Conservation (phyloP, 768 basidiomycete species). For the Pleurotus eryngii region DNA sequence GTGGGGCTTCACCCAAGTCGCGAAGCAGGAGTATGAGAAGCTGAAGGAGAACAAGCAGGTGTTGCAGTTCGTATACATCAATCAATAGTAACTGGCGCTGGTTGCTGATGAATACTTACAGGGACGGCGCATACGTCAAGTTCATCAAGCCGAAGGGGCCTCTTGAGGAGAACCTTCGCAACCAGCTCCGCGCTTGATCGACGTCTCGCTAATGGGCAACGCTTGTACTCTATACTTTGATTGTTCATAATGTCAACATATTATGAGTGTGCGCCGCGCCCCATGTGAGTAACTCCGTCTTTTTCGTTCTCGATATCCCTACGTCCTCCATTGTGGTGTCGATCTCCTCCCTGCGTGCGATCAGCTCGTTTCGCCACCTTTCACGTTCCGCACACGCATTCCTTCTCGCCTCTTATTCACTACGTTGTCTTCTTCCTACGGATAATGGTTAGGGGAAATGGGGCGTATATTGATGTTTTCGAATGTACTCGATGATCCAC, state of each 20-base stretch:
- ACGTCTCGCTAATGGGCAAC: slow-evolving; percentile 10
- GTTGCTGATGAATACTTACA: slow-evolving; percentile 22
- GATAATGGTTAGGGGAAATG: slow-evolving; percentile 77
- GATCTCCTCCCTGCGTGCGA: slow-evolving; percentile 20
- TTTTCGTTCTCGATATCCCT: not conserved
- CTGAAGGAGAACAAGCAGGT: slow-evolving; percentile 90
- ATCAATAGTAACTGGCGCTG: not conserved
- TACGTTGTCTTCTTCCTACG: slow-evolving; percentile 55
- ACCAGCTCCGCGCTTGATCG: slow-evolving; percentile 70
- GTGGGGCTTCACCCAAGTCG: slow-evolving; percentile 98
- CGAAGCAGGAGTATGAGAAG: slow-evolving; percentile 82
- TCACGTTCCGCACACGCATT: not conserved
- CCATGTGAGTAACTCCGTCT: no score
- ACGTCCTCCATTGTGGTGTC: not conserved
- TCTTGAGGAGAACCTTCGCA: slow-evolving; percentile 81
- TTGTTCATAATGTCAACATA: no score
- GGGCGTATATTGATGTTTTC: slow-evolving; percentile 57
- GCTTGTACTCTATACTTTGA: no score
- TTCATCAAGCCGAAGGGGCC: slow-evolving; percentile 88
- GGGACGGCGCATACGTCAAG: slow-evolving; percentile 94
- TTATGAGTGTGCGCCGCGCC: no score
- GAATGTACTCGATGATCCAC: no score
- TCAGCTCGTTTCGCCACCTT: slow-evolving; percentile 19
- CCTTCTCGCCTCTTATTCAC: slow-evolving; percentile 63
- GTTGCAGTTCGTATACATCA: slow-evolving; percentile 60